Conservation (phyloP, 768 basidiomycete genomes). For the Boletus pseudopeckii region DNA sequence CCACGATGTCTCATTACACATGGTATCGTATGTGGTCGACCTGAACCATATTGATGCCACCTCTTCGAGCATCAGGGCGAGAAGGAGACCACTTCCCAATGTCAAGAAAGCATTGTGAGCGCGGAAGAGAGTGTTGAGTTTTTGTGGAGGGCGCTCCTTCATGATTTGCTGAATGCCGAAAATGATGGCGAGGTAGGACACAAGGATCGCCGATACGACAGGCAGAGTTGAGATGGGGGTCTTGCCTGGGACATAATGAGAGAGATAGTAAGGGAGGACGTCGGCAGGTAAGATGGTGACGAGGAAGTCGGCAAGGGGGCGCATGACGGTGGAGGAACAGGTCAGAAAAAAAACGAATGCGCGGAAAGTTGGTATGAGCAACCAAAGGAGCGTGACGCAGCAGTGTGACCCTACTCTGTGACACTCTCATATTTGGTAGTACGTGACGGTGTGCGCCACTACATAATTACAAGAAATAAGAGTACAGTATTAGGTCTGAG, state of each 20-base stretch:
- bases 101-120: constrained; percentile 88
- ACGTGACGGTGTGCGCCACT: neutral
- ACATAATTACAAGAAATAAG: no score
- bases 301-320: constrained; percentile 71
- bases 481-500: no score
- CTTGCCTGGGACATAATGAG: constrained; percentile 51
- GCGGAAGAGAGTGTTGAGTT: constrained; percentile 83
- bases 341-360: constrained; percentile 18
- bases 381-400: constrained; percentile 26
- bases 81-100: constrained; percentile 75
- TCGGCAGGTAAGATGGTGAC: constrained; percentile 54
- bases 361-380: constrained; percentile 25
- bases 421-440: neutral
- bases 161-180: constrained; percentile 83
- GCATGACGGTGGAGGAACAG: constrained; percentile 46
- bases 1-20: constrained; percentile 80
- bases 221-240: constrained; percentile 61
- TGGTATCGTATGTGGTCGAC: constrained; percentile 67
- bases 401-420: neutral
- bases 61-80: constrained; percentile 90
- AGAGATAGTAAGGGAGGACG: constrained; percentile 33
- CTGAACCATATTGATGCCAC: constrained; percentile 76
- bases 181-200: constrained; percentile 81
- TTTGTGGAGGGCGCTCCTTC: constrained; percentile 69
- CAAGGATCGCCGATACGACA: constrained; percentile 66